Conservation (phyloP, 1,139 yeast species). For the Saccharomyces hybrid region DNA sequence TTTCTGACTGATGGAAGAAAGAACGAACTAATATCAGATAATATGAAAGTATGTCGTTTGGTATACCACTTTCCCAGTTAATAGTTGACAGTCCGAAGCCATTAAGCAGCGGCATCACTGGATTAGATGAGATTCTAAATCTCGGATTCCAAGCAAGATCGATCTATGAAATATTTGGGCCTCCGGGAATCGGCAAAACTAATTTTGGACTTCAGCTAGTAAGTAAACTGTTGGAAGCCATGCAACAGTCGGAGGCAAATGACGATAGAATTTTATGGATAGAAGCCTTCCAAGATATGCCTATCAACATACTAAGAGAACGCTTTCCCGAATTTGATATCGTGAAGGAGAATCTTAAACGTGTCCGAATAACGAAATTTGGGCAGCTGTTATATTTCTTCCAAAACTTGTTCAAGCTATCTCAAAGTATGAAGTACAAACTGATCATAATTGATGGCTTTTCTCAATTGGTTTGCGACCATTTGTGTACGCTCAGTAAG, state of each 20-base stretch:
- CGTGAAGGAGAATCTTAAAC: slow-evolving; percentile 3
- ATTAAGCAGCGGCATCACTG: slow-evolving; percentile 18
- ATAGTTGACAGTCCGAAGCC: slow-evolving; percentile 21
- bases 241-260: neutral
- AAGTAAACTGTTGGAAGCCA: slow-evolving; percentile 1
- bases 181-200: slow-evolving; percentile 31
- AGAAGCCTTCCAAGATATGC: slow-evolving; percentile 20
- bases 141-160: slow-evolving; percentile 25
- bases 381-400: slow-evolving; percentile 25
- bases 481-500: slow-evolving; percentile 15
- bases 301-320: slow-evolving; percentile 6
- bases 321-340: neutral
- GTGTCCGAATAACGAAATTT: slow-evolving; percentile 19
- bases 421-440: slow-evolving; percentile 8
- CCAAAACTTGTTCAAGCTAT: slow-evolving; percentile 10
- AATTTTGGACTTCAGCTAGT: slow-evolving; percentile 20
- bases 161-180: slow-evolving; percentile 31
- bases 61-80: slow-evolving; percentile 30
- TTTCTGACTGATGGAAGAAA: too few relatives aligned
- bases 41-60: slow-evolving; percentile 23
- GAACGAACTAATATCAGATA: neutral
- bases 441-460: slow-evolving; percentile 29
- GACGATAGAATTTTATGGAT: slow-evolving; percentile 22
- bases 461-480: slow-evolving; percentile 25
- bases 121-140: slow-evolving; percentile 21